phyloP scores from a whole-genome alignment of 164 flowering plant species.

The Cinnamomum micranthum region DNA sequence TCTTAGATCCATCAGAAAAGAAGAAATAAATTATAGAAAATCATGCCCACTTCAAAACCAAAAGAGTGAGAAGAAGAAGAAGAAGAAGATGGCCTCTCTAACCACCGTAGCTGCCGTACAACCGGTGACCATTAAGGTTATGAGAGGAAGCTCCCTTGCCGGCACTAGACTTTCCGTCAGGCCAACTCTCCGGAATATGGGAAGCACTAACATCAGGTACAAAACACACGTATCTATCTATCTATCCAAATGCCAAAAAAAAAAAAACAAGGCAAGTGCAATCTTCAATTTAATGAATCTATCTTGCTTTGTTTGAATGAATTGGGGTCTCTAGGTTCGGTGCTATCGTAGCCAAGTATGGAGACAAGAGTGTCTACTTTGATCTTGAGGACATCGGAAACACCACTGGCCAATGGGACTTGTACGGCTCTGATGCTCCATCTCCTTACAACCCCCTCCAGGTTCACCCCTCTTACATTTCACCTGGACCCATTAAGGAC shows the following conservation, averaged over 20 bases:
- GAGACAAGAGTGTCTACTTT: constrained; percentile 92
- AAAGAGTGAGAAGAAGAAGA: neutral
- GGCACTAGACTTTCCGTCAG: constrained; percentile 58
- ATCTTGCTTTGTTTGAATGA: neutral
- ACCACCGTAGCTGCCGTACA: constrained; percentile 57
- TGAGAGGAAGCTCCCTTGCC: constrained; percentile 59
- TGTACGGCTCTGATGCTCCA: constrained; percentile 89
- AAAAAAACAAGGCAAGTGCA: neutral
- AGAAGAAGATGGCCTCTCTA: constrained; percentile 48
- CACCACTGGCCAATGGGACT: constrained; percentile 96
- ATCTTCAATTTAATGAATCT: neutral
- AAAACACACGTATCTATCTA: neutral
- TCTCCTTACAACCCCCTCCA: constrained; percentile 91
- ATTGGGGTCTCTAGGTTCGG: constrained; percentile 30
- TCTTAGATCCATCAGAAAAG: constrained; percentile 23
- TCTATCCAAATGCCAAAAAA: too few relatives aligned
- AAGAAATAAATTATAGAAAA: neutral
- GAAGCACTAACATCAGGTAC: constrained; percentile 37
- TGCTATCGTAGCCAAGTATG: constrained; percentile 83
- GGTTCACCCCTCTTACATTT: constrained; percentile 27
- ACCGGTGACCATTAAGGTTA: constrained; percentile 58
- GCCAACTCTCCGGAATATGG: constrained; percentile 47
- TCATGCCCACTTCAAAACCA: neutral
- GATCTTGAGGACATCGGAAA: constrained; percentile 92
- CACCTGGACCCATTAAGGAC: too few relatives aligned